phyloP scores from a whole-genome alignment of 768 basidiomycete species.

The Hysterangium stoloniferum region DNA sequence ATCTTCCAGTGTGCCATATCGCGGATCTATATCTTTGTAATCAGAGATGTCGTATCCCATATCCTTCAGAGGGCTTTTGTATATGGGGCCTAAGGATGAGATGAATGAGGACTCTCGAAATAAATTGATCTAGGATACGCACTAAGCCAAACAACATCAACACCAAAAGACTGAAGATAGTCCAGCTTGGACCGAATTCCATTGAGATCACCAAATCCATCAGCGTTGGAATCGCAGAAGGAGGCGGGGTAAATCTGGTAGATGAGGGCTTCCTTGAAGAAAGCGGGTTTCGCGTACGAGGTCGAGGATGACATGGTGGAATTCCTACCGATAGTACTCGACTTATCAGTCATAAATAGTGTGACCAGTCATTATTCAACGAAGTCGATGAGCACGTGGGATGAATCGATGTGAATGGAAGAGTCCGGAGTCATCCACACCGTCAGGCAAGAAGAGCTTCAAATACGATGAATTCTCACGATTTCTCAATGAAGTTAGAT shows the following conservation, averaged over 20 bases:
- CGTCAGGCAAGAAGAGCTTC: too few relatives aligned
- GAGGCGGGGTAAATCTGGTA: slow-evolving; percentile 70
- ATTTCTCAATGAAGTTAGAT: too few relatives aligned
- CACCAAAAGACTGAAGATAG: slow-evolving; percentile 61
- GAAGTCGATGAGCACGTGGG: too few relatives aligned
- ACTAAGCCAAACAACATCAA: slow-evolving; percentile 60
- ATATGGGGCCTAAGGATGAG: slow-evolving; percentile 41
- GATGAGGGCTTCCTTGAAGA: slow-evolving; percentile 39
- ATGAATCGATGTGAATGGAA: too few relatives aligned
- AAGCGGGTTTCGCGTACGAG: slow-evolving; percentile 15
- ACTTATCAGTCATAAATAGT: too few relatives aligned
- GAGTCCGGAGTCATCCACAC: too few relatives aligned
- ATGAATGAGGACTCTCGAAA: not conserved
- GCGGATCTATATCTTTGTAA: slow-evolving; percentile 27
- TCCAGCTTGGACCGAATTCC: slow-evolving; percentile 60
- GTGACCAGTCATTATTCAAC: too few relatives aligned
- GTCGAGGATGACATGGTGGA: too few relatives aligned
- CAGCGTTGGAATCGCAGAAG: slow-evolving; percentile 64
- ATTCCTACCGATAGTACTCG: too few relatives aligned
- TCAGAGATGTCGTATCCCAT: slow-evolving; percentile 69
- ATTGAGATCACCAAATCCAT: slow-evolving; percentile 61
- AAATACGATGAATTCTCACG: too few relatives aligned
- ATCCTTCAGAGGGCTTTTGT: slow-evolving; percentile 57
- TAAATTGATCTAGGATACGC: not conserved
- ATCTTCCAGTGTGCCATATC: slow-evolving; percentile 57